Percentiles rank a stretch among this genome's conserved stretches.
These are phyloP conservation scores for Nasturtium officinale DNA, from an alignment of 345 rosid species.

Conservation along the genomic window DNA sequence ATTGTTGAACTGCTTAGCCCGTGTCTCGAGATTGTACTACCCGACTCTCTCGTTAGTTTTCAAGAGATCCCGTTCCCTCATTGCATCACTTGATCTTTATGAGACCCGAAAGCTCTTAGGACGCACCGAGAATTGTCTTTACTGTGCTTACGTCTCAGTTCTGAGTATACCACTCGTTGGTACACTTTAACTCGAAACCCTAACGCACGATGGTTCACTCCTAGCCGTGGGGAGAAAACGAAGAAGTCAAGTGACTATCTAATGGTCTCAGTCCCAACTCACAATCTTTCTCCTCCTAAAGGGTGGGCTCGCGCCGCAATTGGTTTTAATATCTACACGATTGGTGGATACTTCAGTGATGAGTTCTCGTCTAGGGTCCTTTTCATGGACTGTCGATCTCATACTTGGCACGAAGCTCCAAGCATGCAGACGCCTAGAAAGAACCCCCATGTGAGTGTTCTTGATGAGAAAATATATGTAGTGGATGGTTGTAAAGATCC, in stretches of 20 bases:
- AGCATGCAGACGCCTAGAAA: background rate
- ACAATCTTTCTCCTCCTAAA: background rate
- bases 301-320: background rate
- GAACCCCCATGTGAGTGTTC: background rate
- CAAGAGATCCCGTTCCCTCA: slow-evolving; percentile 10
- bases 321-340: slow-evolving; percentile 8
- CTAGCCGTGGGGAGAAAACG: background rate
- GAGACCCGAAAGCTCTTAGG: background rate
- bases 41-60: background rate
- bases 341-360: background rate
- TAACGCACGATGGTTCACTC: background rate
- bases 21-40: background rate
- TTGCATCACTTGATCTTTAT: slow-evolving; percentile 15
- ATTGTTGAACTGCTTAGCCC: background rate
- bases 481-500: background rate
- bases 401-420: slow-evolving; percentile 28
- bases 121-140: slow-evolving; percentile 9
- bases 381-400: slow-evolving; percentile 13
- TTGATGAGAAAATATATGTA: slow-evolving; percentile 21
- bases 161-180: background rate
- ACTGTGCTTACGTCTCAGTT: background rate
- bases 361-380: background rate
- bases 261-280: background rate
- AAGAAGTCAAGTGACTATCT: background rate
- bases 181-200: background rate